A percentile compares a stretch with the other conserved stretches of the same genome.
Evolutionary conservation across 2,329 filamentous ascomycete genomes (phyloP).

Genomic region (Trichoderma brevicompactum): DNA sequence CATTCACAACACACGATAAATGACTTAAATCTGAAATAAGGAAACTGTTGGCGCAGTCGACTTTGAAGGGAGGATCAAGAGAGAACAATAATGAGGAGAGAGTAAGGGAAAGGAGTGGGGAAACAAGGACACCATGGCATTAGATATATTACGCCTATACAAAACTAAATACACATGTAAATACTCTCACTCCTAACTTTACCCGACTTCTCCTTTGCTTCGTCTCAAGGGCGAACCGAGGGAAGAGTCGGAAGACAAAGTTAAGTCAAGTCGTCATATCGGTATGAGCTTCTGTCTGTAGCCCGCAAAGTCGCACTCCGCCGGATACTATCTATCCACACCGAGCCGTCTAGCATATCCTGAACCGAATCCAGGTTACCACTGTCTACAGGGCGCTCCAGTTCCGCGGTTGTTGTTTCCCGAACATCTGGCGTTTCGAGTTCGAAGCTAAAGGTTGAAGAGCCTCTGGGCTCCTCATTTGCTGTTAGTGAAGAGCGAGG

Average conservation of each 20-base stretch:
- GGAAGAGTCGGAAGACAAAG: background rate
- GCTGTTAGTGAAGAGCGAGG: conserved; percentile 54
- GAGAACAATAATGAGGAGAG: background rate
- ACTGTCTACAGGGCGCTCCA: conserved; percentile 55
- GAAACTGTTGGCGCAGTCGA: too few relatives aligned
- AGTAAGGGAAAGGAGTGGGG: background rate
- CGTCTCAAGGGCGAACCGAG: background rate
- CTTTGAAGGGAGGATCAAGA: too few relatives aligned
- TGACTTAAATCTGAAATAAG: background rate
- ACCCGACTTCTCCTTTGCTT: background rate
- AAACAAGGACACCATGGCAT: background rate
- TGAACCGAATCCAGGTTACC: conserved; percentile 79
- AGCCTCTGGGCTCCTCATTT: conserved; percentile 48
- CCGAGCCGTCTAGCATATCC: conserved; percentile 83
- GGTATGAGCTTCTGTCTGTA: conserved; percentile 45
- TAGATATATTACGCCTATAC: conserved; percentile 8
- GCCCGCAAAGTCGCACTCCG: conserved; percentile 75
- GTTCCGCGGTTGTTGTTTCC: conserved; percentile 30
- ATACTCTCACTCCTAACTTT: background rate
- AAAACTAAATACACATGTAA: conserved; percentile 5
- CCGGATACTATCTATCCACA: conserved; percentile 91
- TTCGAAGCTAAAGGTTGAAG: conserved; percentile 64
- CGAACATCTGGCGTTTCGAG: conserved; percentile 51
- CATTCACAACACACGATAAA: conserved; percentile 75
- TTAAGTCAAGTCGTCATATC: conserved; percentile 39